Percentiles rank a stretch among this genome's conserved stretches.
Conservation (phyloP, 2,329 filamentous ascomycete species). For the Rasamsonia emersonii region DNA sequence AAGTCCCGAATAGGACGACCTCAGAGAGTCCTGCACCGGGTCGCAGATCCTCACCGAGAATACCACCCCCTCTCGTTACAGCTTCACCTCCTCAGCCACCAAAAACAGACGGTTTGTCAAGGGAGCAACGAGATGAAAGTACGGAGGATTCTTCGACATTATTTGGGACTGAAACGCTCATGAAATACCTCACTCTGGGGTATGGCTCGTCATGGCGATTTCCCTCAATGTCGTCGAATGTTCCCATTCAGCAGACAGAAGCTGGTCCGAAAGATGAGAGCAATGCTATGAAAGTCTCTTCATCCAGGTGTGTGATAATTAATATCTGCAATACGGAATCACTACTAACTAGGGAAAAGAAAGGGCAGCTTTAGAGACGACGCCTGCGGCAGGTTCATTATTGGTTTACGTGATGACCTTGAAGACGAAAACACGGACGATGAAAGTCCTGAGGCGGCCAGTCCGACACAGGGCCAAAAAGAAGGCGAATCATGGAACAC, state of each 20-base stretch:
- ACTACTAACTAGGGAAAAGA: background rate
- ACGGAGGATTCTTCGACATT: constrained; percentile 21
- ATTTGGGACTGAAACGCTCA: constrained; percentile 36
- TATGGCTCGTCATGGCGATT: constrained; percentile 42
- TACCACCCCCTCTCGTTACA: constrained; percentile 36
- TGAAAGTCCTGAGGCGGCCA: constrained; percentile 20
- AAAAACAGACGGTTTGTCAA: constrained; percentile 11
- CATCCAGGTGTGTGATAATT: constrained; percentile 2
- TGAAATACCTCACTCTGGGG: constrained; percentile 43
- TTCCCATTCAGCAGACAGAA: constrained; percentile 18
- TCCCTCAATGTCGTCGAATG: constrained; percentile 20
- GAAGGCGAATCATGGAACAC: constrained; percentile 13
- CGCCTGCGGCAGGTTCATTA: constrained; percentile 29
- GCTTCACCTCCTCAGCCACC: constrained; percentile 13
- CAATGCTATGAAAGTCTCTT: background rate
- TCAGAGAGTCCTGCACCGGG: constrained; percentile 14
- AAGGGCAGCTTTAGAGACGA: constrained; percentile 6
- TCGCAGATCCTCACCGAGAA: constrained; percentile 27
- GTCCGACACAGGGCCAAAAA: constrained; percentile 13
- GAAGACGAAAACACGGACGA: constrained; percentile 29
- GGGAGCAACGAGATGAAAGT: constrained; percentile 13
- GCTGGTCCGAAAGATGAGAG: constrained; percentile 15
- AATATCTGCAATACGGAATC: background rate
- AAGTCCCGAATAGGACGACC: constrained; percentile 5
- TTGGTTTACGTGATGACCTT: constrained; percentile 36